Base-by-base conservation (phyloP, 768 basidiomycete species). In the Mycena galopus region DNA sequence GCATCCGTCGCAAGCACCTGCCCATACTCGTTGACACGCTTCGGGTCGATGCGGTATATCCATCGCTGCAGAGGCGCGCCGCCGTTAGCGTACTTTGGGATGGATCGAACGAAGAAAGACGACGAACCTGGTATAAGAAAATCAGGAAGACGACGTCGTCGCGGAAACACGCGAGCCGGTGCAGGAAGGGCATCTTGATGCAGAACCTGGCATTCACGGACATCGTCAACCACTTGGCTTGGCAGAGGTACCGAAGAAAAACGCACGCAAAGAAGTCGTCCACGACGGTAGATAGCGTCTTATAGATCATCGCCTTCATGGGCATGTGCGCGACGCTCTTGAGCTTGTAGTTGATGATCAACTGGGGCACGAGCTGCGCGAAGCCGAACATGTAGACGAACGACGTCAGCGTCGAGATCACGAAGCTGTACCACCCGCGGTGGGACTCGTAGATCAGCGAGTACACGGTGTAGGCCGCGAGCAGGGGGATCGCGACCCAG, bases 311-410 rank as follows among this genome's bases (percentile, higher is more conserved):
- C 4, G 97, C 94, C 81, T 97, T 98, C 93, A 98, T 97, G 23
- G 97, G 97, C 93, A 99, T 96, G 80, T 99, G 97, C 55, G 97
- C 94, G 39, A 98, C 96, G 80, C 93, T 96, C 93, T 96, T 96
- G 71, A 99, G 88, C 82, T 97, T 97, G 85, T 97, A 98, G 84
- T 98, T 98, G 86, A 98, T 97, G 78, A 98, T 97, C 68, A 96
- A 83, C 81, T 95, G 94, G 39, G 93, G 94, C 59, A 95, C 84
- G 35, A 96, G 88, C 86, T 96, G 95, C 59, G 93, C 96, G 82
- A 99, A 99, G 71, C 97, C 98, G 81, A 99, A 98, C 92, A 96
- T 96, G 79, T 96, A 96, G 44, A 96, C 94, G 81, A 95, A 96
- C 32, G 94, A 95, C 35, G 96, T 97, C 65, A 97, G 87, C 2